Percentiles rank a stretch among this genome's conserved stretches.
phyloP scores from a whole-genome alignment of 1,284 basidiomycete species.

The Clitocybe nebularis region DNA sequence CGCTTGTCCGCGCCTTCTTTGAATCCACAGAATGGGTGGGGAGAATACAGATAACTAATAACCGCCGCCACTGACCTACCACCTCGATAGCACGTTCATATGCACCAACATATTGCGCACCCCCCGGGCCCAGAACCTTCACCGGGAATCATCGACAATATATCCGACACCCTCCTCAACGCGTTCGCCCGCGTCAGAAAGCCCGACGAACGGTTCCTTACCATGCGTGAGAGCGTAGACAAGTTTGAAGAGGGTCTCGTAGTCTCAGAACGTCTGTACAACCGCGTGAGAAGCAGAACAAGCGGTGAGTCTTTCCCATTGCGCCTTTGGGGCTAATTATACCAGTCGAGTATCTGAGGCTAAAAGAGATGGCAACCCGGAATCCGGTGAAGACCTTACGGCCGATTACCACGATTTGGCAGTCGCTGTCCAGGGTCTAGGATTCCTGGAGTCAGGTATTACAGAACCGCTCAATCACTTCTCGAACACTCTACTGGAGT shows the following conservation, averaged over 20 bases:
- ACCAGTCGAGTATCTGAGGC: conserved; percentile 57
- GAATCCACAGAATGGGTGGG: conserved; percentile 97
- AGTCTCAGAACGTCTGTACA: conserved; percentile 79
- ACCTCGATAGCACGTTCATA: conserved; percentile 75
- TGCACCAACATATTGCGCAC: conserved; percentile 90
- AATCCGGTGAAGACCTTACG: conserved; percentile 86
- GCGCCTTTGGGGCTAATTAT: conserved; percentile 17
- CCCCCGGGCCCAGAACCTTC: conserved; percentile 79
- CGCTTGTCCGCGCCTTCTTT: conserved; percentile 87
- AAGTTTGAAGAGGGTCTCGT: conserved; percentile 91
- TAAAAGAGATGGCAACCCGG: conserved; percentile 75
- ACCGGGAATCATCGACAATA: conserved; percentile 84
- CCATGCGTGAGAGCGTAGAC: conserved; percentile 89
- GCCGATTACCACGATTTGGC: conserved; percentile 97
- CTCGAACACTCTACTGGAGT: conserved; percentile 91
- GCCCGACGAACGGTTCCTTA: conserved; percentile 92
- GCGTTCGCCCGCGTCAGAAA: conserved; percentile 94
- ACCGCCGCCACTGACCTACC: too few relatives aligned
- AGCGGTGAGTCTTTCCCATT: conserved; percentile 69
- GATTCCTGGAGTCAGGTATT: conserved; percentile 96
- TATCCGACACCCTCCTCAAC: conserved; percentile 94
- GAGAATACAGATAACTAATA: too few relatives aligned
- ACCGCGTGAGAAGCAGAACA: conserved; percentile 68
- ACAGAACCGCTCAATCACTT: conserved; percentile 96
- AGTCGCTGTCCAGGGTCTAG: conserved; percentile 92